Base-by-base conservation (phyloP, 306 rosid species). In the Trifolium repens region DNA sequence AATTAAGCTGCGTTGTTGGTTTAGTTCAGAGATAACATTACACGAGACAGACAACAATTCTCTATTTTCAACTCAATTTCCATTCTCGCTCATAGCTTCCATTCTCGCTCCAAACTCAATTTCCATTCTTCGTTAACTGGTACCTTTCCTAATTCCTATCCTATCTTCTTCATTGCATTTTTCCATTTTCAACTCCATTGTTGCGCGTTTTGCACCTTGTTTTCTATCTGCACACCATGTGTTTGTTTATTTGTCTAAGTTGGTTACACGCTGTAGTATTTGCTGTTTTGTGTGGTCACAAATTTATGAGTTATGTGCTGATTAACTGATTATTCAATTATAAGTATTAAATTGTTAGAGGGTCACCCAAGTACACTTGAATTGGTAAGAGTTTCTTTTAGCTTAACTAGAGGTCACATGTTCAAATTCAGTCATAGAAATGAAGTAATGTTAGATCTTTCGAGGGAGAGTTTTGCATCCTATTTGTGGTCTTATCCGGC, bases 221-320 rank as follows among this genome's bases (percentile, higher is more conserved):
- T 65, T 27, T 17, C 3, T 3, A 7, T 26, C 5, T 67, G 76
- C 72, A 17, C 79, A 67, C 63, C 39, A 73, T 14, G 55, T 82
- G 82, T 78, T 82, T 64, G 85, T 73, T 67, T 24, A 34, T 78
- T 78, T 77, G 54, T 74, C 73, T 55, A 62, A 72, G 0, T 47
- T 37, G 43, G 22, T 66, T 61, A 39, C 30, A n/a, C 10, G 30
- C 12, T 67, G 49, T 27, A 57, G 19, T 52, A 24, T 58, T 44
- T 37, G n/a, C 7, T 27, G 68, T 67, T 79, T 67, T 34, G 17
- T 57, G 62, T 17, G 63, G 30, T 73, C 16, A 5, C 30, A 8
- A 12, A 47, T n/a, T 55, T 59, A 1, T 50, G 30, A 17, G 50
- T 27, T 76, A 32, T 68, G 27, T 46, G 65, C 30, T 49, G 4